phyloP scores from a whole-genome alignment of 148 eudicot genomes.

The Vaccinium myrtillus region DNA sequence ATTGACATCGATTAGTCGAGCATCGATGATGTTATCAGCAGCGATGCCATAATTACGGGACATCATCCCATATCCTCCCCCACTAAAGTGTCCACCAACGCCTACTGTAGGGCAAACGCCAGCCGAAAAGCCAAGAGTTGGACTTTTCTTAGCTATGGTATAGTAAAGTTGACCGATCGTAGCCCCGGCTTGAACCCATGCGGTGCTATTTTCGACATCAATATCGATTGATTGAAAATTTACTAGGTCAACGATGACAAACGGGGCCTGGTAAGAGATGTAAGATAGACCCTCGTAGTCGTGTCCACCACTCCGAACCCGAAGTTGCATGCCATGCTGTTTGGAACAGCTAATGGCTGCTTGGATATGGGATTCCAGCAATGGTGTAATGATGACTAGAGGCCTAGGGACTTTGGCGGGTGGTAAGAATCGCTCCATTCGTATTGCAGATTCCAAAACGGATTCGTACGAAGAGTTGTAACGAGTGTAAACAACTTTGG shows the following conservation, averaged over 20 bases:
- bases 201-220: neutral
- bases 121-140: neutral
- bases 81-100: slow-evolving; percentile 20
- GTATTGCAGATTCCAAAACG: neutral
- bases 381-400: neutral
- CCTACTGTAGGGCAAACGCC: slow-evolving; percentile 8
- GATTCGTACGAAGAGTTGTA: neutral
- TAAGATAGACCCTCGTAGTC: slow-evolving; percentile 21
- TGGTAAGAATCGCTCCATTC: neutral
- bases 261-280: neutral
- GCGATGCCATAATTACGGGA: neutral
- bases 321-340: neutral
- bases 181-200: slow-evolving; percentile 12
- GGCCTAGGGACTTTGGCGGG: neutral
- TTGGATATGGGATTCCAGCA: neutral
- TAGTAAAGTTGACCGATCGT: slow-evolving; percentile 4
- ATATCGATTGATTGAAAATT: neutral
- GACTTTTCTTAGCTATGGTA: neutral
- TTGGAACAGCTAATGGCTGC: neutral
- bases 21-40: slow-evolving; percentile 10
- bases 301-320: slow-evolving; percentile 15
- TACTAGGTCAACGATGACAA: neutral
- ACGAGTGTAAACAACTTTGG: slow-evolving; percentile 9
- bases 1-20: slow-evolving; percentile 1
- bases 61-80: slow-evolving; percentile 12